Percentiles rank a stretch among this genome's conserved stretches.
Conservation (phyloP, 2,329 filamentous ascomycete species). For the Chaetomium strumarium region DNA sequence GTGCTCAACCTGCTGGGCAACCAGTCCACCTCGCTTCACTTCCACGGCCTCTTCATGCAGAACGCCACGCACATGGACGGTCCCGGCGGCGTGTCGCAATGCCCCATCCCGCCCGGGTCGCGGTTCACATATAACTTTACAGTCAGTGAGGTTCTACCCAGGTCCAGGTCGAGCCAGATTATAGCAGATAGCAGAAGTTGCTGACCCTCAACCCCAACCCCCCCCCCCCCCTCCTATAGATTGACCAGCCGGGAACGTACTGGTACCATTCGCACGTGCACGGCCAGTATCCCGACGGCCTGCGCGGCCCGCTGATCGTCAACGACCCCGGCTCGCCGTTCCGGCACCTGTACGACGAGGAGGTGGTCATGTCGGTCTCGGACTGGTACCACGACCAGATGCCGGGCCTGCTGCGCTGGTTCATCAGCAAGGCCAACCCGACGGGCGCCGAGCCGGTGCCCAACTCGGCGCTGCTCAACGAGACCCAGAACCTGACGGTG, state of each 20-base stretch:
- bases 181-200: too few species aligned
- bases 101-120: slow-evolving; percentile 56
- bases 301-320: slow-evolving; percentile 58
- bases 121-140: slow-evolving; percentile 66
- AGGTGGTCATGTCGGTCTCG: slow-evolving; percentile 58
- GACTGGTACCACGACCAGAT: slow-evolving; percentile 66
- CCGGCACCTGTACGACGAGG: slow-evolving; percentile 52
- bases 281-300: slow-evolving; percentile 65
- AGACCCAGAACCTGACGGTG: slow-evolving; percentile 56
- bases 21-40: slow-evolving; percentile 58
- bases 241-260: slow-evolving; percentile 65
- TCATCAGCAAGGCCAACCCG: slow-evolving; percentile 50
- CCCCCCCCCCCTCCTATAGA: too few species aligned
- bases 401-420: slow-evolving; percentile 39
- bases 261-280: slow-evolving; percentile 71
- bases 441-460: slow-evolving; percentile 61
- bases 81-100: slow-evolving; percentile 59
- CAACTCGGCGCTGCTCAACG: slow-evolving; percentile 64
- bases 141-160: too few species aligned
- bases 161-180: not conserved
- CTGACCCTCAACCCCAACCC: too few species aligned
- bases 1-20: slow-evolving; percentile 56
- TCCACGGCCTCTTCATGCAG: slow-evolving; percentile 67
- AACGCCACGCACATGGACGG: slow-evolving; percentile 68
- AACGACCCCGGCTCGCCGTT: slow-evolving; percentile 58